These are phyloP conservation scores for Pistacia integerrima DNA, from an alignment of 345 rosid genomes.

Conservation along the genomic window DNA sequence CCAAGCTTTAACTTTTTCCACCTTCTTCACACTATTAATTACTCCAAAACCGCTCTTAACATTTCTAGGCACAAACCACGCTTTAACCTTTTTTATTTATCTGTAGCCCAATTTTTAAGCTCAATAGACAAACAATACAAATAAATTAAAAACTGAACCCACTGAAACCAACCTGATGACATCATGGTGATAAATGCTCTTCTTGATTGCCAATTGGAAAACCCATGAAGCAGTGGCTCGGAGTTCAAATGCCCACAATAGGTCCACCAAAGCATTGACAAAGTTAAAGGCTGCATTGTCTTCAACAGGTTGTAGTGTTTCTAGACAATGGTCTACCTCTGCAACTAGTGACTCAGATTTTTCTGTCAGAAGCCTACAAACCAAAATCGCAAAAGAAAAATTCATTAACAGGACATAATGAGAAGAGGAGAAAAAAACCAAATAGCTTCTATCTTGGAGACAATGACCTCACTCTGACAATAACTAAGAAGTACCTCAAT, in stretches of 20 bases:
- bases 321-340: conserved; percentile 70
- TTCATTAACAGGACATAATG: not conserved
- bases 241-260: conserved; percentile 91
- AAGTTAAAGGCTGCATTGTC: conserved; percentile 91
- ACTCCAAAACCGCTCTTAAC: not conserved
- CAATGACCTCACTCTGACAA: conserved; percentile 1
- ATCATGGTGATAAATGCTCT: conserved; percentile 62
- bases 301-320: conserved; percentile 60
- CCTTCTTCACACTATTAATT: not conserved
- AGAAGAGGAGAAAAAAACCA: not conserved
- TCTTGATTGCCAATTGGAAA: conserved; percentile 81
- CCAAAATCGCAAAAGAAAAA: conserved; percentile 16
- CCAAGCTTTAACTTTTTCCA: not conserved
- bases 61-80: not conserved
- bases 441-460: conserved; percentile 3
- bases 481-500: conserved; percentile 52
- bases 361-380: conserved; percentile 69
- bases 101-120: not conserved
- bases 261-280: conserved; percentile 81
- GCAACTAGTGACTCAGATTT: conserved; percentile 56
- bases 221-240: conserved; percentile 94
- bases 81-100: not conserved
- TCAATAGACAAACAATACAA: not conserved
- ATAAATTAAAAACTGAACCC: not conserved
- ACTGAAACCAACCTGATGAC: conserved; percentile 67